Evolutionary conservation across 495 filamentous ascomycete genomes (phyloP), one percentile per base, ranked within the genome.

Genomic region (Tuber brumale): DNA sequence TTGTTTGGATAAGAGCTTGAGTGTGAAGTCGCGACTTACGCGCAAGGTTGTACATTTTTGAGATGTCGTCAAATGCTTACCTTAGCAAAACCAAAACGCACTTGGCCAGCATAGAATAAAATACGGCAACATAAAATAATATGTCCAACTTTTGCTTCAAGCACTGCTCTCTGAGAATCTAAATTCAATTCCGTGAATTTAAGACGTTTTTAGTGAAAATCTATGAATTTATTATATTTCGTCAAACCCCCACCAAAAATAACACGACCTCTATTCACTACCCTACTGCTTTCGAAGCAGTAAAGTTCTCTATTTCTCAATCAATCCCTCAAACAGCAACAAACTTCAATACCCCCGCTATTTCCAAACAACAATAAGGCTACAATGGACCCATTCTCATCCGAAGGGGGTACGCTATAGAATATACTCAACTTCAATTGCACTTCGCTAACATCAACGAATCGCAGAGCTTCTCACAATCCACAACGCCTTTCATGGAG

Each of bases 401-500:
- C 92, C 80, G 95, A 97, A 87, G 94, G 93, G 87, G 90, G 90
- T 91, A 85, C 18, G 31, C 27, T 76, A 86, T 78, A 27, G 70
- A 70, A 23, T 7, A 23, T 7, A 44, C 23, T 44, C 44, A 23
- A 31, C 2, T 21, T 72, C 46, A 72, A 69, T 21, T 72, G 37
- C 19, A 46, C 69, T 71, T 70, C 75, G 75, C 72, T 81, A 71
- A 75, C 76, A 27, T 78, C 61, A 71, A 72, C 16, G 14, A 35
- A 66, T 66, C 31, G n/a, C 82, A 92, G 95, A 99, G 86, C 90
- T 99, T 80, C 90, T 97, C 84, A 97, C 94, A 87, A 91, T 97
- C 84, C 93, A 95, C 89, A 97, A 92, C 86, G 89, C 92, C 87
- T 97, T 97, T 89, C 92, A 95, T 88, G 92, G 94, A 83, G 93